Evolutionary conservation across 2,329 filamentous ascomycete genomes (phyloP).

Genomic region (Colletotrichum limetticola): DNA sequence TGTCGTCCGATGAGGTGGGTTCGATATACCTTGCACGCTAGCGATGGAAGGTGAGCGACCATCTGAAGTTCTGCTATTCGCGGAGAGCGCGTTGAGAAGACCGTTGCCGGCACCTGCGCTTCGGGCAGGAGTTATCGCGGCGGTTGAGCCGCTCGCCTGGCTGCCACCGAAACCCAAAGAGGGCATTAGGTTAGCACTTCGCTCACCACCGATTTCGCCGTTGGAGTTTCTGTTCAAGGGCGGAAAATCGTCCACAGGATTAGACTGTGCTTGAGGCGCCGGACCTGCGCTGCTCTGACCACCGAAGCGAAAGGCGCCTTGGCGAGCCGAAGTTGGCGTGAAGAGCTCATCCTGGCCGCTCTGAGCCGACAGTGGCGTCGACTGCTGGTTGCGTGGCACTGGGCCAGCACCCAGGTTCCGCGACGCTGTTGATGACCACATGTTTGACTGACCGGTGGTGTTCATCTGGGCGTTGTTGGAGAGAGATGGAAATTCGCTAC

Average conservation of each 20-base stretch:
- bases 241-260: conserved; percentile 69
- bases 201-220: conserved; percentile 68
- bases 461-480: conserved; percentile 69
- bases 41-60: conserved; percentile 56
- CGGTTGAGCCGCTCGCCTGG: conserved; percentile 51
- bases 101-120: conserved; percentile 65
- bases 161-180: conserved; percentile 64
- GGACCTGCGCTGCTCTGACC: conserved; percentile 50
- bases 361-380: conserved; percentile 62
- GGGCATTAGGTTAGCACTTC: conserved; percentile 62
- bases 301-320: conserved; percentile 65
- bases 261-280: conserved; percentile 59
- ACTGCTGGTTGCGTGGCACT: conserved; percentile 62
- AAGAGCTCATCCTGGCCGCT: conserved; percentile 60
- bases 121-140: conserved; percentile 46
- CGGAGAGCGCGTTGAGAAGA: conserved; percentile 71
- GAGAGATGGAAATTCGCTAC: conserved; percentile 73
- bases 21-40: conserved; percentile 47
- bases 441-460: conserved; percentile 58
- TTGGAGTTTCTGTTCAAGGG: conserved; percentile 68
- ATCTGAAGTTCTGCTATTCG: conserved; percentile 63
- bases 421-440: conserved; percentile 65
- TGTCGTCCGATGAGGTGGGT: neutral
- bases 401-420: conserved; percentile 57
- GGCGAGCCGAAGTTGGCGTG: conserved; percentile 55